A percentile compares a stretch with the other conserved stretches of the same genome.
These are phyloP conservation scores for Diaporthe sp. DNA, from an alignment of 2,329 filamentous ascomycete species.

Conservation along the genomic window DNA sequence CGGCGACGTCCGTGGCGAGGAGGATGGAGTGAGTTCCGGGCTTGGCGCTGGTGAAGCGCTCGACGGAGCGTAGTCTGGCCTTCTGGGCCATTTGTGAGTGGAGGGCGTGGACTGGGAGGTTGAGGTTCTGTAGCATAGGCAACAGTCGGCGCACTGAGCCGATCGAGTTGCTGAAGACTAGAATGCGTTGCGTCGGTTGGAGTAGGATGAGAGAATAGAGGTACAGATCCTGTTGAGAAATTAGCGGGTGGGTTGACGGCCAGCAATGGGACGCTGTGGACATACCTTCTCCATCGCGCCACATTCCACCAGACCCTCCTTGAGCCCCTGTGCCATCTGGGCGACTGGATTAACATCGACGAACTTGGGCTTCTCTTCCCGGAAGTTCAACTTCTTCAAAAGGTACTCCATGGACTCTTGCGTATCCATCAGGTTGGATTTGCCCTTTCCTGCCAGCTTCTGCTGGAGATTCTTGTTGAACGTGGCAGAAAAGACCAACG, in stretches of 20 bases:
- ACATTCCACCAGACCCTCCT: slow-evolving; percentile 93
- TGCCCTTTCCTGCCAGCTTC: slow-evolving; percentile 84
- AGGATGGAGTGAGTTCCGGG: slow-evolving; percentile 72
- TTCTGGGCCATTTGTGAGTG: slow-evolving; percentile 98
- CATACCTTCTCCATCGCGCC: slow-evolving; percentile 88
- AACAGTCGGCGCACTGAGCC: slow-evolving; percentile 87
- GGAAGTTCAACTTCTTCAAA: slow-evolving; percentile 88
- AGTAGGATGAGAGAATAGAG: slow-evolving; percentile 89
- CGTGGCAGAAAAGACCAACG: slow-evolving; percentile 95
- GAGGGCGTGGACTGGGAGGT: slow-evolving; percentile 79
- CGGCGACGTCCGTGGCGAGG: slow-evolving; percentile 92
- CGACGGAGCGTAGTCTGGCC: slow-evolving; percentile 90
- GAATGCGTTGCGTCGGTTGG: slow-evolving; percentile 81
- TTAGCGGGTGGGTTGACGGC: slow-evolving; percentile 40
- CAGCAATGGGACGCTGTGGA: neutral
- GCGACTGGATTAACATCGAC: slow-evolving; percentile 90
- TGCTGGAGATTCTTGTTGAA: slow-evolving; percentile 93
- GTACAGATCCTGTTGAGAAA: slow-evolving; percentile 77
- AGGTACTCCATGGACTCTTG: slow-evolving; percentile 93
- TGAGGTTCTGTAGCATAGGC: slow-evolving; percentile 85
- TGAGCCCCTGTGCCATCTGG: slow-evolving; percentile 87
- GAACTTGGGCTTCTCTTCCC: slow-evolving; percentile 85
- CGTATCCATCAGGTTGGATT: slow-evolving; percentile 74
- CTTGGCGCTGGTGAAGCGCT: slow-evolving; percentile 80
- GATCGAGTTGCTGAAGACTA: slow-evolving; percentile 97